These are phyloP conservation scores for Raffaelea albimanens DNA, from an alignment of 2,329 filamentous ascomycete species.

Conservation along the genomic window DNA sequence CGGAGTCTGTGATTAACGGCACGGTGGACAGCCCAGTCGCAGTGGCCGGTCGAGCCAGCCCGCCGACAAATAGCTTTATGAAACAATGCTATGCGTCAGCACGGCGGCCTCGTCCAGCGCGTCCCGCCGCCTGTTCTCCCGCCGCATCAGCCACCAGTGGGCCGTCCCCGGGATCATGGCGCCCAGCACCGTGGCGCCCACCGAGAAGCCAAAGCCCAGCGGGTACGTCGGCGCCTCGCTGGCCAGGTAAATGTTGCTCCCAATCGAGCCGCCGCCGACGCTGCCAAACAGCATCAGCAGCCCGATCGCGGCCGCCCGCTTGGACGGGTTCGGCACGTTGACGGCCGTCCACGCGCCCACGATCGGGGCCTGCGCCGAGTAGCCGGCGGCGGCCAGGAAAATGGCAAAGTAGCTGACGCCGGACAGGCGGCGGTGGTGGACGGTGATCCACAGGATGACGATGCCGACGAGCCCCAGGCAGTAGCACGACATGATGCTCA, in stretches of 20 bases:
- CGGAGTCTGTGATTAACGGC: no score
- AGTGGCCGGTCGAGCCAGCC: no score
- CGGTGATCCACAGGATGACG: slow-evolving; percentile 14
- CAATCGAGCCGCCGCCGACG: slow-evolving; percentile 7
- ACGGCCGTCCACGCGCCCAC: slow-evolving; percentile 7
- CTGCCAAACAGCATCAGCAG: slow-evolving; percentile 13
- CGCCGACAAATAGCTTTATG: no score
- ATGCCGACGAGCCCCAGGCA: slow-evolving; percentile 13
- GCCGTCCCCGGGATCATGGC: slow-evolving; percentile 10
- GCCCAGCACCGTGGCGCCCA: slow-evolving; percentile 13
- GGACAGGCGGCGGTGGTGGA: slow-evolving; percentile 11
- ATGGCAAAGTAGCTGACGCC: slow-evolving; percentile 16
- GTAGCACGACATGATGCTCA: slow-evolving; percentile 14
- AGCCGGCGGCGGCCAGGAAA: slow-evolving; percentile 16
- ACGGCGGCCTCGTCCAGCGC: slow-evolving; percentile 2
- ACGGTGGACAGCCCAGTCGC: no score
- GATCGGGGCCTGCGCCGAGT: slow-evolving; percentile 4
- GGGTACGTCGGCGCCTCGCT: slow-evolving; percentile 14
- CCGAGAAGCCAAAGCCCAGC: slow-evolving; percentile 13
- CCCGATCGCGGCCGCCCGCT: slow-evolving; percentile 15
- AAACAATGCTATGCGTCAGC: no score
- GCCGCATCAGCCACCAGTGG: slow-evolving; percentile 7
- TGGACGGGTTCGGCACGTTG: slow-evolving; percentile 13
- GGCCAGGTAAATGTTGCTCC: slow-evolving; percentile 15
- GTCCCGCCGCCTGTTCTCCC: slow-evolving; percentile 7